phyloP scores from a whole-genome alignment of 495 filamentous ascomycete genomes.

The Penicillium roqueforti region DNA sequence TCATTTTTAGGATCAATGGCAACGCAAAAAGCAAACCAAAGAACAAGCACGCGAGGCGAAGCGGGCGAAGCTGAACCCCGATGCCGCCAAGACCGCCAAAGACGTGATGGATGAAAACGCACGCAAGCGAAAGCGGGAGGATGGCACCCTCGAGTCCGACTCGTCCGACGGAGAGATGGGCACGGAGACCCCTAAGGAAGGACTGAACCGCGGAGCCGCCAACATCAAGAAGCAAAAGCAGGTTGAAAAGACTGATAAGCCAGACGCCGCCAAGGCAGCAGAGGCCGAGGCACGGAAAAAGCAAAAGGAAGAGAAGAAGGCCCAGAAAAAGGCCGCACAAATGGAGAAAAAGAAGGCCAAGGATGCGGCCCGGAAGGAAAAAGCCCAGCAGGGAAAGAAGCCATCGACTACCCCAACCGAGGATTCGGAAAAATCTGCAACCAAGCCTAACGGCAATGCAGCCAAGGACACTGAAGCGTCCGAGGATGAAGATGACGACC shows the following conservation, averaged over 20 bases:
- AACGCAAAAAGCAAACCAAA: slow-evolving; percentile 83
- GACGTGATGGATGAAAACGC: slow-evolving; percentile 81
- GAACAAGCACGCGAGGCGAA: slow-evolving; percentile 72
- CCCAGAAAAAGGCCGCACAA: slow-evolving; percentile 46
- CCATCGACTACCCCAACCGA: slow-evolving; percentile 13
- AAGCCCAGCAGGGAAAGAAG: slow-evolving; percentile 40
- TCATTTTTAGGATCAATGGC: slow-evolving; percentile 71
- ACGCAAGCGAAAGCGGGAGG: slow-evolving; percentile 62
- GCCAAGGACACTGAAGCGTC: slow-evolving; percentile 17
- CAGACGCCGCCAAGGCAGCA: slow-evolving; percentile 32
- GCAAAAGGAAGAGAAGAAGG: slow-evolving; percentile 46
- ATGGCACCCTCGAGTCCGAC: slow-evolving; percentile 39
- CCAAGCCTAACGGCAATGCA: slow-evolving; percentile 32
- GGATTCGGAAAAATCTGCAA: slow-evolving; percentile 16
- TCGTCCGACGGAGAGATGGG: slow-evolving; percentile 44
- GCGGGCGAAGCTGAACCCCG: slow-evolving; percentile 80
- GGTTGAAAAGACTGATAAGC: slow-evolving; percentile 25
- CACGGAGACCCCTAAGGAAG: slow-evolving; percentile 41
- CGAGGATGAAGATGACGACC: slow-evolving; percentile 28
- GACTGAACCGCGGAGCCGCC: slow-evolving; percentile 34
- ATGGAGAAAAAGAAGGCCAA: slow-evolving; percentile 49
- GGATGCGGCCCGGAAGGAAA: slow-evolving; percentile 42
- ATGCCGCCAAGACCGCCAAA: slow-evolving; percentile 72
- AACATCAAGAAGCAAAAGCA: slow-evolving; percentile 30
- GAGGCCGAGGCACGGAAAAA: slow-evolving; percentile 40